Evolutionary conservation across 257 asterid genomes (phyloP).

Genomic region (Asclepias syriaca): DNA sequence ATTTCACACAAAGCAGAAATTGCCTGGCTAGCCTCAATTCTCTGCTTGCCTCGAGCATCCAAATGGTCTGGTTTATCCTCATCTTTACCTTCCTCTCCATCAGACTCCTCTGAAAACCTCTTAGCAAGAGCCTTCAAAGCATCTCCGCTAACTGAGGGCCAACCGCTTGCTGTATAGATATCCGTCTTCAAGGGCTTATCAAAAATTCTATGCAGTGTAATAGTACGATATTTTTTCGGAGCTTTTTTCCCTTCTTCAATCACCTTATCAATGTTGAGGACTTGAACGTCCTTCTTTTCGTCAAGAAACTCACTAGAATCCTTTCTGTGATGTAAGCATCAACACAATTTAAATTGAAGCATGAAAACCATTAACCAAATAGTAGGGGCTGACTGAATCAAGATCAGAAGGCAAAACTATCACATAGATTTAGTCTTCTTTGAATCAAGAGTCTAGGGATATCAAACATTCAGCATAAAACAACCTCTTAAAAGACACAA

Average conservation of each 20-base stretch:
- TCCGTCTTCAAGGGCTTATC: constrained; percentile 48
- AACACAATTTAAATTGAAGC: background rate
- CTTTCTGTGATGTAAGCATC: constrained; percentile 43
- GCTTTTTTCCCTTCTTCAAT: constrained; percentile 92
- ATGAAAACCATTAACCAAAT: background rate
- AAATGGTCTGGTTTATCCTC: constrained; percentile 55
- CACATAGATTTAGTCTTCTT: background rate
- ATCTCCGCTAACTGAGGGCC: constrained; percentile 94
- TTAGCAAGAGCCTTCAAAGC: constrained; percentile 77
- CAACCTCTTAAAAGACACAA: background rate
- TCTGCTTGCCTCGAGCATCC: constrained; percentile 62
- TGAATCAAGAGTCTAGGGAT: background rate
- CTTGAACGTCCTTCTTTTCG: constrained; percentile 55
- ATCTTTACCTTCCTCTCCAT: constrained; percentile 12
- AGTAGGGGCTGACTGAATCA: background rate
- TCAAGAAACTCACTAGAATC: constrained; percentile 62
- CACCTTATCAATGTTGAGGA: constrained; percentile 67
- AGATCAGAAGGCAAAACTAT: background rate
- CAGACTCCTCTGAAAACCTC: constrained; percentile 66
- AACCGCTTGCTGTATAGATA: constrained; percentile 84
- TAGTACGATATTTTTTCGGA: constrained; percentile 69
- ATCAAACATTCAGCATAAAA: background rate
- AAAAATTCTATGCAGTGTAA: constrained; percentile 58
- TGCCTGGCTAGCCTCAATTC: constrained; percentile 87
- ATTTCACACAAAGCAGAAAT: constrained; percentile 93